phyloP scores from a whole-genome alignment of 139 green algal species.

The Chloropicon primus region DNA sequence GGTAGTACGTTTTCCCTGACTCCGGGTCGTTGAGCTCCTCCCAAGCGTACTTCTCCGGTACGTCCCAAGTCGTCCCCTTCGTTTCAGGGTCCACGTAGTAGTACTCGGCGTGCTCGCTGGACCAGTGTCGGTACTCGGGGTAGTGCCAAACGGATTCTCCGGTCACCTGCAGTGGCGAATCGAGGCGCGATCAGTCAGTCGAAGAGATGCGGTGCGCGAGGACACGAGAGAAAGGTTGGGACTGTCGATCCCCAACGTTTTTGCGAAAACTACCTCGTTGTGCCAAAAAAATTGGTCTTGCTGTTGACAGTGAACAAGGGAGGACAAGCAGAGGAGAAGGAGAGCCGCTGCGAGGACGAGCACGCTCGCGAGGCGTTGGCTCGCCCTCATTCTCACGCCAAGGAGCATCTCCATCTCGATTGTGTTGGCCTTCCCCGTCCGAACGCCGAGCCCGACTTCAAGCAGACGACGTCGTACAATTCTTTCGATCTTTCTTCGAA shows the following conservation, averaged over 20 bases:
- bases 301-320: background rate
- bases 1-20: slow-evolving; percentile 2
- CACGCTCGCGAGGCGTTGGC: no score
- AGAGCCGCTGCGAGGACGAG: background rate
- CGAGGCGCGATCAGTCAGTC: no score
- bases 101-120: background rate
- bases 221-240: no score
- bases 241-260: no score
- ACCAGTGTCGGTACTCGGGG: background rate
- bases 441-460: no score
- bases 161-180: background rate
- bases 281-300: background rate
- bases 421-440: no score
- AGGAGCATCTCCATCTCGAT: no score
- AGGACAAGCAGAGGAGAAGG: background rate
- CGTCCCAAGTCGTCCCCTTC: slow-evolving; percentile 1
- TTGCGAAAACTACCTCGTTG: background rate
- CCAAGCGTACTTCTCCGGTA: background rate
- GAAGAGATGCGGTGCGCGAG: no score
- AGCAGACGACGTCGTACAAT: no score
- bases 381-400: no score
- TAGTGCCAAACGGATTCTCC: background rate
- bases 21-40: slow-evolving; percentile 6
- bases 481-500: no score
- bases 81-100: slow-evolving; percentile 12